Evolutionary conservation across 257 asterid species (phyloP), one percentile per base, ranked within the genome.

Genomic region (Salvia hispanica): DNA sequence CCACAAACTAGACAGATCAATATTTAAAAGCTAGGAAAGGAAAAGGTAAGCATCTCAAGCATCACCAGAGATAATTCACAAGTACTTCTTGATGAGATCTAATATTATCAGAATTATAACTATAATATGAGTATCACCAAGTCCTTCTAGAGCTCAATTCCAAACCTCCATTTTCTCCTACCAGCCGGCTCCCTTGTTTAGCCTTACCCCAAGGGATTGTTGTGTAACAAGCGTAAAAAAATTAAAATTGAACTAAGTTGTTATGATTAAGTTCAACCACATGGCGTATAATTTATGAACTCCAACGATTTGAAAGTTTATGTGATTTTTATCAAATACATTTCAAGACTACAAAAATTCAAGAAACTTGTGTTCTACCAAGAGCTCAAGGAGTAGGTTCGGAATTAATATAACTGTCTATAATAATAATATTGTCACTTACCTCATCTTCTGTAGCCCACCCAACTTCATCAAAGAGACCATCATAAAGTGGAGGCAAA

Each of bases 401-500:
- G n/a, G 39, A 34, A 64, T 45, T 51, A 7, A 7, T 33, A 52
- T 45, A 72, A 71, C 71, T 72, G 67, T 21, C 21, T 67, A 76
- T 56, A 63, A 12, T 28, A 61, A 64, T 11, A 62, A 51, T 50
- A 42, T 14, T 54, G 56, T 67, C 16, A 58, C 77, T 78, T 76
- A 92, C 98, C 97, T 94, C 99, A 75, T 91, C 97, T 83, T 88
- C 95, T 4, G 89, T 85, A 51, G 98, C 99, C 98, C 98, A 91
- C 36, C 85, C 82, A 40, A 94, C 76, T 82, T 94, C 99, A 74
- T 91, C 92, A 74, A 94, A 94, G 44, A 94, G 86, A 57, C 78
- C 91, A 79, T 85, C 96, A 76, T 94, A 94, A 75, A 91, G 88
- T 13, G 85, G 97, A 50, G 97, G 99, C 81, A 88, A 77, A 52